Conservation (phyloP, 129 eudicot genomes). For the Sambucus nigra region DNA sequence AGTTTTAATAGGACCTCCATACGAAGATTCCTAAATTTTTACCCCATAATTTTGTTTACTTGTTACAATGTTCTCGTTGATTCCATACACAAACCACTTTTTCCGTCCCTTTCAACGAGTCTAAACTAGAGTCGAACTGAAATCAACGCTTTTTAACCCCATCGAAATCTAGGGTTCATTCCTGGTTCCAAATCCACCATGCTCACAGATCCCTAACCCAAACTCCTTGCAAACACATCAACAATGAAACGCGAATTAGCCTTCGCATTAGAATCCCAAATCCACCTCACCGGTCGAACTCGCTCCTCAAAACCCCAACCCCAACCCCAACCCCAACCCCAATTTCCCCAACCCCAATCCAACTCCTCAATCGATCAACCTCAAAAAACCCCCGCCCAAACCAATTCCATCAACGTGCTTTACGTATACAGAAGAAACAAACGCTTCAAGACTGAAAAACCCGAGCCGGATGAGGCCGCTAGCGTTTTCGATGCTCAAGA, state of each 20-base stretch:
- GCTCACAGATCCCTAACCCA: too few relatives aligned
- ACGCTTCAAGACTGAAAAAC: slow-evolving; percentile 22
- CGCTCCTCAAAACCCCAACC: slow-evolving; percentile 20
- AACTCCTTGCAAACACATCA: too few relatives aligned
- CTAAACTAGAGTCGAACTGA: too few relatives aligned
- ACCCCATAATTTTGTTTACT: too few relatives aligned
- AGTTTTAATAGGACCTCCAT: too few relatives aligned
- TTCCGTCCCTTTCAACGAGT: too few relatives aligned
- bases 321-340: not conserved
- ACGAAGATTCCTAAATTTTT: too few relatives aligned
- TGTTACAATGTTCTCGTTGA: too few relatives aligned
- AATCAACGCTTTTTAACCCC: too few relatives aligned
- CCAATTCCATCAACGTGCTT: slow-evolving; percentile 17
- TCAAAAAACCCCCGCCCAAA: not conserved
- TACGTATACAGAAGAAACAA: slow-evolving; percentile 42
- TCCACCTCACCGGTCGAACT: slow-evolving; percentile 39
- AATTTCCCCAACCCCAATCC: not conserved
- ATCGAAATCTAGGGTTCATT: too few relatives aligned
- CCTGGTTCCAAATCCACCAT: too few relatives aligned
- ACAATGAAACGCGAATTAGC: slow-evolving; percentile 52
- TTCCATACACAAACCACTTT: too few relatives aligned
- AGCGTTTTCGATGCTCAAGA: not conserved
- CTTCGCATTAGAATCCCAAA: slow-evolving; percentile 39
- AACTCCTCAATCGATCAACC: slow-evolving; percentile 4
- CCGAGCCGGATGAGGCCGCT: slow-evolving; percentile 12